phyloP scores from a whole-genome alignment of 2,329 filamentous ascomycete genomes.

The Ilyonectria sp. region DNA sequence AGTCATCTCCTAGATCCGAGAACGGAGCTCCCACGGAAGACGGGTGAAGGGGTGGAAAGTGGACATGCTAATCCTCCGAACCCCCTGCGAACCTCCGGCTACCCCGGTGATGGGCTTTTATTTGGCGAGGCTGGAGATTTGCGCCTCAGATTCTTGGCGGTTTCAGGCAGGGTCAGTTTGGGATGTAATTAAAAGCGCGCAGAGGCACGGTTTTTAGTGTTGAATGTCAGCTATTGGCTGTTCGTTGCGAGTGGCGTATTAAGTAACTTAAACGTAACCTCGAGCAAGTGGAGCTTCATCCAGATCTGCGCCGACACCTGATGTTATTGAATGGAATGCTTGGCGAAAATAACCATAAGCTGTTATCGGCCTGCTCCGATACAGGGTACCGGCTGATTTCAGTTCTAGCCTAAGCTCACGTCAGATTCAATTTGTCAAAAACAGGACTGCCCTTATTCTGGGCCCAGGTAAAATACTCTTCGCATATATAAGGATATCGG shows the following conservation, averaged over 20 bases:
- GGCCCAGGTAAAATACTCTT: too few relatives aligned
- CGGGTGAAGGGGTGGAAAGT: not conserved
- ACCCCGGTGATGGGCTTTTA: not conserved
- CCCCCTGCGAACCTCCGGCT: not conserved
- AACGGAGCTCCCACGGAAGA: not conserved
- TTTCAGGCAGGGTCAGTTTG: not conserved
- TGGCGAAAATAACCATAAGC: not conserved
- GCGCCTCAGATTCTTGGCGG: not conserved
- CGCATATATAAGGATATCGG: not conserved
- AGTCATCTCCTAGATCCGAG: not conserved
- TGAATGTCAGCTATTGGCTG: not conserved
- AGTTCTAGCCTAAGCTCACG: too few relatives aligned
- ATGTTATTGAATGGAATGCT: not conserved
- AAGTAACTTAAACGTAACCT: not conserved
- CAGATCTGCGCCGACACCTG: not conserved
- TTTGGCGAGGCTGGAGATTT: not conserved
- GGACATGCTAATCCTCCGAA: not conserved
- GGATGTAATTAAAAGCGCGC: not conserved
- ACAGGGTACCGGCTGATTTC: not conserved
- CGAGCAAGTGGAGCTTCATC: not conserved
- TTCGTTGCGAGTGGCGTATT: not conserved
- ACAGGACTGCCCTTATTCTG: too few relatives aligned
- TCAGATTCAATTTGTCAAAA: too few relatives aligned
- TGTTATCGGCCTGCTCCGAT: not conserved
- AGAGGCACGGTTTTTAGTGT: too few relatives aligned